phyloP scores from a whole-genome alignment of 225 moss, liverwort and hornwort species.

The Ulota crispa region DNA sequence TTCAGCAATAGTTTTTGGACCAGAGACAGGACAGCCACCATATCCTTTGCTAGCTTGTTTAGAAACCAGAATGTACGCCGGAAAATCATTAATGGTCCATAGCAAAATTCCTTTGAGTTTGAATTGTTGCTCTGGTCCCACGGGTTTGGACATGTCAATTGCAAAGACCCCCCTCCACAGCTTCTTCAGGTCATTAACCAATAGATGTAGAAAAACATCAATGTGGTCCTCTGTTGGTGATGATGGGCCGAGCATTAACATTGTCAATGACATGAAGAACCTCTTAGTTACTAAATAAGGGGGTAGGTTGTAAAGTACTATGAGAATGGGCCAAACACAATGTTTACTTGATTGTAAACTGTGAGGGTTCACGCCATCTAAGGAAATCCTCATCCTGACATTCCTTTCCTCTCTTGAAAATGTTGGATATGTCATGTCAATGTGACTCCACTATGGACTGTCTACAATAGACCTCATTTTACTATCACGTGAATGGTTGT shows the following conservation, averaged over 20 bases:
- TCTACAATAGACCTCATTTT: too few relatives aligned
- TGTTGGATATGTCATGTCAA: too few relatives aligned
- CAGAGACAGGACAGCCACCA: neutral
- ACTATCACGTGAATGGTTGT: too few relatives aligned
- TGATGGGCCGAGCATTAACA: neutral
- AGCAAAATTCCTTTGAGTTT: neutral
- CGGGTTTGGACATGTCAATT: neutral
- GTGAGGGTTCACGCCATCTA: neutral
- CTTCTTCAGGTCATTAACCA: neutral
- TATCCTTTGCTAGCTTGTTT: neutral
- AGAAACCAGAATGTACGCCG: neutral
- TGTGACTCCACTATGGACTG: too few relatives aligned
- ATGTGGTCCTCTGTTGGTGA: neutral
- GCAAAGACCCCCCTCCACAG: neutral
- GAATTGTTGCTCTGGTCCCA: neutral
- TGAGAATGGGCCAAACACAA: neutral
- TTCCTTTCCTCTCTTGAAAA: neutral
- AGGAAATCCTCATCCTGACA: neutral
- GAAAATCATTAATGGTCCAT: neutral
- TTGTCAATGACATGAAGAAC: neutral
- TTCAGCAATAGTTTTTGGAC: neutral
- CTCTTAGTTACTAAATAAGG: neutral
- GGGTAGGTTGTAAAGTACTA: neutral
- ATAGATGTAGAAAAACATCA: neutral
- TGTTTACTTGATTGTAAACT: neutral